Evolutionary conservation across 306 rosid genomes (phyloP), one percentile per base, ranked within the genome.

Genomic region (Dalbergia cultrata): DNA sequence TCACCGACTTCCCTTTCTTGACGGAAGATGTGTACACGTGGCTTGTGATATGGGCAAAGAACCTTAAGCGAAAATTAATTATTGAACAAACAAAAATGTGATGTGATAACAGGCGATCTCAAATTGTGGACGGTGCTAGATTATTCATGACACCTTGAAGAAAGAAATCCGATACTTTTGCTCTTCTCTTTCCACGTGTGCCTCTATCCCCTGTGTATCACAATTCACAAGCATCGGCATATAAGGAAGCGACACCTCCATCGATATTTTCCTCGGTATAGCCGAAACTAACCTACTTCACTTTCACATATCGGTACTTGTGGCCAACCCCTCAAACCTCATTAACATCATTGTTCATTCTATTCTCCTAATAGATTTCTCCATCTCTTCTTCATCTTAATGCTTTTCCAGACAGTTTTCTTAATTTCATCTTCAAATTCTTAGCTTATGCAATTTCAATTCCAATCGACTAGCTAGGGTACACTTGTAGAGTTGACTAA

Each of bases 151-250:
- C 92, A 76, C 86, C 92, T 67, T 65, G 8, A 80, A 78, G 91
- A 49, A 80, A 82, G 94, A 88, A 7, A 88, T 75, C 87, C 83
- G 41, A 76, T 86, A 21, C 90, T 67, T 18, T 67, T 18, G 14
- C 69, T 67, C 68, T 2, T 19, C 34, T 57, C 18, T n/a, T 49
- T 4, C 82, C 94, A 92, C 90, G 88, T 85, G 90, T 17, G 88
- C 16, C 21, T 26, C 53, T 8, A 16, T 57, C 35, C 16, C 8
- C 58, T 4, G 13, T 21, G 39, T 9, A 19, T 39, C 58, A 9
- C 63, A 66, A 59, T 62, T 10, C 66, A 13, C 67, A 34, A 52
- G 43, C 76, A 44, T 64, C 49, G 6, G 17, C 13, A 22, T 81
- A 65, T 56, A 9, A 37, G 8, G 3, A 37, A 49, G 1, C 47